A percentile compares a stretch with the other conserved stretches of the same genome.
Conservation (phyloP, 2,329 filamentous ascomycete species). For the Neoarthrinium moseri region DNA sequence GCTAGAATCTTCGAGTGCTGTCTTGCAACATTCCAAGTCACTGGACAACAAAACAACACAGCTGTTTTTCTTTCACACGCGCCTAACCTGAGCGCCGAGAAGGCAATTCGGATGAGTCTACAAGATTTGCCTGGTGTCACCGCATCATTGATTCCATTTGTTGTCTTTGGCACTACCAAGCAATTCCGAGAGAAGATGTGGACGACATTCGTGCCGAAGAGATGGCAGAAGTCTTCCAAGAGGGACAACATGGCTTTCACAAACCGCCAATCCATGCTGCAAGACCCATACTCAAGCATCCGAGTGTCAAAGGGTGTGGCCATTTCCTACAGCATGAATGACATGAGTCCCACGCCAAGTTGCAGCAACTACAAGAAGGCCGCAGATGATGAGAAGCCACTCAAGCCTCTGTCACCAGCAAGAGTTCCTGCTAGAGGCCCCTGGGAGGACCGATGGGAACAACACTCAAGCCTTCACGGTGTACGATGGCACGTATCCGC, state of each 20-base stretch:
- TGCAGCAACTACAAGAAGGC: neutral
- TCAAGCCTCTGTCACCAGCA: neutral
- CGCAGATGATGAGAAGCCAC: neutral
- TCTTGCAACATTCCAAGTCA: constrained; percentile 16
- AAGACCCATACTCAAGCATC: neutral
- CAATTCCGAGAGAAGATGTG: constrained; percentile 29
- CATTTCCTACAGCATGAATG: constrained; percentile 4
- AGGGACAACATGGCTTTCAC: neutral
- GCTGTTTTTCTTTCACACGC: constrained; percentile 21
- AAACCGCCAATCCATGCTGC: neutral
- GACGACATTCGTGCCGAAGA: constrained; percentile 17
- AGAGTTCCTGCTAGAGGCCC: neutral
- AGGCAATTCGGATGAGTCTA: constrained; percentile 28
- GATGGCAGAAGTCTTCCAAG: constrained; percentile 10
- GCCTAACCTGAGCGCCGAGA: constrained; percentile 31
- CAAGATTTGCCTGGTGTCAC: constrained; percentile 38
- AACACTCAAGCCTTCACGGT: neutral
- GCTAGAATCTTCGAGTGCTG: constrained; percentile 36
- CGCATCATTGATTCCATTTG: constrained; percentile 31
- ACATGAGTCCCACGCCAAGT: neutral
- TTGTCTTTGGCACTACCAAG: constrained; percentile 40
- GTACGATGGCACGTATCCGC: constrained; percentile 3
- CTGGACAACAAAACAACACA: constrained; percentile 27
- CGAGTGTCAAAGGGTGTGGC: constrained; percentile 3
- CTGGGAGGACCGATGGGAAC: constrained; percentile 2